phyloP scores from a whole-genome alignment of 257 asterid genomes.

The Solanum chiquidenum region DNA sequence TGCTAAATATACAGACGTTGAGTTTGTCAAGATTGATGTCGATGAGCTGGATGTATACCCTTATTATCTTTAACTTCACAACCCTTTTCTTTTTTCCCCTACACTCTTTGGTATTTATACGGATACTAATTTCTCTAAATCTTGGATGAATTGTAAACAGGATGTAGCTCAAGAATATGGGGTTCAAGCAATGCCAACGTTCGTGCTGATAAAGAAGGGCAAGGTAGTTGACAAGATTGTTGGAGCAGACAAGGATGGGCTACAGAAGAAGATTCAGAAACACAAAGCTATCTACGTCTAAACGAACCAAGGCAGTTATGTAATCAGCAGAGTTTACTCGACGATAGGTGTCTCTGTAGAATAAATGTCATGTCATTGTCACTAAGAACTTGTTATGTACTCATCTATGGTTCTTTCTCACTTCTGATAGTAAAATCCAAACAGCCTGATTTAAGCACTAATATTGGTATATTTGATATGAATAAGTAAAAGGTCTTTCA shows the following conservation, averaged over 20 bases:
- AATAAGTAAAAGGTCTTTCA: not conserved
- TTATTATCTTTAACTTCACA: not conserved
- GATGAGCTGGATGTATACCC: conserved; percentile 47
- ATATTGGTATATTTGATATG: not conserved
- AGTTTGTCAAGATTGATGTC: conserved; percentile 65
- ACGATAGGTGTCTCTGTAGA: not conserved
- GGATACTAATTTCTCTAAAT: not conserved
- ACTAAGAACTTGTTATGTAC: not conserved
- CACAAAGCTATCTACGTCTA: not conserved
- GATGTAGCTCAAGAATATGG: conserved; percentile 19
- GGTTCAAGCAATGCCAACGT: conserved; percentile 24
- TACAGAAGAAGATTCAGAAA: not conserved
- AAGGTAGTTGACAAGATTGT: conserved; percentile 11
- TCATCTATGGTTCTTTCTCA: not conserved
- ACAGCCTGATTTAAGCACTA: not conserved
- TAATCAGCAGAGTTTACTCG: not conserved
- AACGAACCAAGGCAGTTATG: not conserved
- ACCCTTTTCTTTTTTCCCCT: not conserved
- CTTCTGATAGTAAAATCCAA: not conserved
- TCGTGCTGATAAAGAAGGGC: conserved; percentile 15
- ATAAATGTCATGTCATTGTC: not conserved
- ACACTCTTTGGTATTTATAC: not conserved
- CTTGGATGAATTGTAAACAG: not conserved
- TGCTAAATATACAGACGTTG: conserved; percentile 38
- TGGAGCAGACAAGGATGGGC: conserved; percentile 3